Conservation (phyloP, 495 filamentous ascomycete genomes). For the Podospora comata region DNA sequence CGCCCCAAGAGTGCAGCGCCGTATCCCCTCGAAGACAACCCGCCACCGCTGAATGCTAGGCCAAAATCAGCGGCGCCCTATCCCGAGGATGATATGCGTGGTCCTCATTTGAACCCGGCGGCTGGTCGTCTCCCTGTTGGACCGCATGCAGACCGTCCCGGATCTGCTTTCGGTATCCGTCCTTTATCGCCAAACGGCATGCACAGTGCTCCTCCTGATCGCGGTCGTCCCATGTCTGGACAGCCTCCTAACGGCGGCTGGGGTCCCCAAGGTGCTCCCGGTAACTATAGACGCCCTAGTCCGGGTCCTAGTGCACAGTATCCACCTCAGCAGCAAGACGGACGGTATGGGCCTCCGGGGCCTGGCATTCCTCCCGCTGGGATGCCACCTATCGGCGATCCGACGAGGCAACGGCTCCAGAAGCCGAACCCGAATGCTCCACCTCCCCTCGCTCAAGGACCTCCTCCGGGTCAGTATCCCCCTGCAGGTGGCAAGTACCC, state of each 20-base stretch:
- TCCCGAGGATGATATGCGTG: constrained; percentile 48
- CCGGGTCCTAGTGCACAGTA: constrained; percentile 28
- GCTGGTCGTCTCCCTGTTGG: constrained; percentile 37
- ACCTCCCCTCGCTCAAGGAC: constrained; percentile 16
- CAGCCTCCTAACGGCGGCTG: constrained; percentile 37
- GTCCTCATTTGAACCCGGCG: constrained; percentile 35
- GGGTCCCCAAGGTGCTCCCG: constrained; percentile 41
- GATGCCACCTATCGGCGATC: constrained; percentile 27
- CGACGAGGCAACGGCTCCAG: constrained; percentile 33
- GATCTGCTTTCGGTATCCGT: constrained; percentile 65
- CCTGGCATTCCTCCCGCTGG: constrained; percentile 13
- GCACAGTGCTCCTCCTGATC: constrained; percentile 18
- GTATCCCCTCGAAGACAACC: constrained; percentile 45
- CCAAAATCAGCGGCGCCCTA: constrained; percentile 48
- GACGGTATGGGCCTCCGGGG: constrained; percentile 10
- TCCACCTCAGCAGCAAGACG: constrained; percentile 20
- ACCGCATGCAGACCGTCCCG: constrained; percentile 55
- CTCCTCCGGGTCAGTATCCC: constrained; percentile 30
- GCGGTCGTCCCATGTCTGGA: constrained; percentile 26
- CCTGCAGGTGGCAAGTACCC: constrained; percentile 17
- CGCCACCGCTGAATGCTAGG: constrained; percentile 39
- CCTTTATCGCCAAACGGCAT: constrained; percentile 32
- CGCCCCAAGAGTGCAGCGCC: constrained; percentile 56
- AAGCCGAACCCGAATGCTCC: constrained; percentile 36
- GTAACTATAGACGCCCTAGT: constrained; percentile 42